Percentiles rank a stretch among this genome's conserved stretches.
phyloP scores from a whole-genome alignment of 75 land plant species.

The Pinus tabuliformis region DNA sequence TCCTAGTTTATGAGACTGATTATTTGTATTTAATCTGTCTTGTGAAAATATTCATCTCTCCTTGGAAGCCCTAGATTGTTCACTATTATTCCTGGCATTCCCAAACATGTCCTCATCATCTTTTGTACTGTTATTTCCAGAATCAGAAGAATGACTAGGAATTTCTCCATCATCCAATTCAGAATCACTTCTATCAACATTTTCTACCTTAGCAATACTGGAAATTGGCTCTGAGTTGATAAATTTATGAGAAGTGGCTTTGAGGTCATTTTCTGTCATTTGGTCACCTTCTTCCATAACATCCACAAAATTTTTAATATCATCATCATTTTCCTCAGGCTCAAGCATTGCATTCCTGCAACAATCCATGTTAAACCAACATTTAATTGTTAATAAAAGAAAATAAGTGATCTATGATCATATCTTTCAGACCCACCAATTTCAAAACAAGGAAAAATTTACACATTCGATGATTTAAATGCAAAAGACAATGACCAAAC shows the following conservation, averaged over 20 bases:
- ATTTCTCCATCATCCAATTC: slow-evolving; percentile 11
- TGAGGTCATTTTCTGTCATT: slow-evolving; percentile 7
- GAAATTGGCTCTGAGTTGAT: not conserved
- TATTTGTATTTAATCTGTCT: not conserved
- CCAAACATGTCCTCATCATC: slow-evolving; percentile 14
- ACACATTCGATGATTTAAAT: not conserved
- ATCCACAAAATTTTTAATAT: slow-evolving; percentile 86
- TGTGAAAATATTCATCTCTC: not conserved
- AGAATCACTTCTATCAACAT: slow-evolving; percentile 15
- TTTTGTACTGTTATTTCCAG: not conserved
- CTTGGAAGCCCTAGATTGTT: not conserved
- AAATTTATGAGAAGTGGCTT: not conserved
- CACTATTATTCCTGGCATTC: not conserved
- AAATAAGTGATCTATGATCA: not conserved
- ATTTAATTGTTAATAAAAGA: not conserved
- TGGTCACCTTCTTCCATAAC: slow-evolving; percentile 43
- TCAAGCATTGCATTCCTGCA: slow-evolving; percentile 76
- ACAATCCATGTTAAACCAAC: not conserved
- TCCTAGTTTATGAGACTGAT: not conserved
- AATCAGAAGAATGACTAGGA: not conserved
- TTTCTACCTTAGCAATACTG: not conserved
- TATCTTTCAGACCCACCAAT: not conserved
- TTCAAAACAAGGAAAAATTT: not conserved
- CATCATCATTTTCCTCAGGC: slow-evolving; percentile 77
- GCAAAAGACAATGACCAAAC: not conserved